Evolutionary conservation across 352 stramenopile genomes (phyloP).

Genomic region (Globisporangium emineosum): DNA sequence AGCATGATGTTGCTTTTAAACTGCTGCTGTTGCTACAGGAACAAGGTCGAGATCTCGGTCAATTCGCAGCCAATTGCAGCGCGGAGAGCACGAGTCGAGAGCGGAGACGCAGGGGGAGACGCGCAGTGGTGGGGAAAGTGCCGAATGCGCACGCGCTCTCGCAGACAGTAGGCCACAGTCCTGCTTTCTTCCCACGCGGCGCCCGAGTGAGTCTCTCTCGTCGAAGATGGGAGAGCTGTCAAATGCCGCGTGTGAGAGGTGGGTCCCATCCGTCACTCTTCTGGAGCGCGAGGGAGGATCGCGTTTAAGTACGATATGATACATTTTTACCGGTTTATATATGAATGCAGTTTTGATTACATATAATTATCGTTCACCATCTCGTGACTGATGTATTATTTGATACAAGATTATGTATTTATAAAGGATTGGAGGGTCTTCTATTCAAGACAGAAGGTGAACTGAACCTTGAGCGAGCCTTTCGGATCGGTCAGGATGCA

Average conservation of each 20-base stretch:
- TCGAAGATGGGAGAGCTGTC: not conserved
- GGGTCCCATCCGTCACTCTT: not conserved
- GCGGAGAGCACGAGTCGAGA: slow-evolving; percentile 3
- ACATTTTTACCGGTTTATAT: not conserved
- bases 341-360: not conserved
- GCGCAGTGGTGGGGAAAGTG: not conserved
- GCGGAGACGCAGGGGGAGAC: not conserved
- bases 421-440: not conserved
- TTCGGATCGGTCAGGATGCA: too few species aligned
- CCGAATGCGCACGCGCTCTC: not conserved
- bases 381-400: too few species aligned
- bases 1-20: not conserved
- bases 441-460: not conserved
- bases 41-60: not conserved
- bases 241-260: not conserved
- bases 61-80: slow-evolving; percentile 4
- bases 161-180: not conserved
- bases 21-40: not conserved
- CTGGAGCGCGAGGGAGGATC: not conserved
- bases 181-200: not conserved
- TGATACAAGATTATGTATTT: not conserved
- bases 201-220: not conserved
- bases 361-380: too few species aligned
- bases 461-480: not conserved
- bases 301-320: not conserved